Base-by-base conservation (phyloP, 805 yeast species). In the Nakazawaea holstii region DNA sequence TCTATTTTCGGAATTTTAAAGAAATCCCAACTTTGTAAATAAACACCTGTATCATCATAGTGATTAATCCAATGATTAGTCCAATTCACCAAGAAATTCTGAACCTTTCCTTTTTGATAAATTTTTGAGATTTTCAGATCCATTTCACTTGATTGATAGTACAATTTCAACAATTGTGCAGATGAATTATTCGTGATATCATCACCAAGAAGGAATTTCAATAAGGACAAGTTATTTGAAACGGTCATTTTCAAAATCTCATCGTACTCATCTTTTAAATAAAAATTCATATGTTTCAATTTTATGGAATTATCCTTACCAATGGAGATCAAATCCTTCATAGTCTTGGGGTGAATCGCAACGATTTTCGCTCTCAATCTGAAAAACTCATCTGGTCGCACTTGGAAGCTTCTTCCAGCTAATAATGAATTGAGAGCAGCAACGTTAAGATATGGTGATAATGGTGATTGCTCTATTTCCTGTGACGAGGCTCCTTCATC, bases 161-260 rank as follows among this genome's bases (percentile, higher is more conserved):
- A 38, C 6, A 47, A 11, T 20, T 39, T 33, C 20, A 48, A 9
- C 29, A 48, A 39, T 29, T 24, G 42, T 14, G 29, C 4, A 14
- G 15, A 17, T 7, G 50, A 48, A 24, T 48, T 48, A 17, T 39
- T 43, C 3, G 47, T n/a, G 4, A 6, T 11, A 17, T 48, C 46
- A 27, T 48, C 47, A 24, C 46, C 47, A 3, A 39, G 11, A n/a
- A 48, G 24, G 28, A 48, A 48, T 26, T 35, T 38, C 8, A 43
- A 35, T 11, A 48, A 43, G 8, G 35, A 36, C 6, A 42, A 33
- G 20, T 48, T 42, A 11, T 48, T 39, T 3, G 50, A 48, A 8
- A 48, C 28, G 11, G 37, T 32, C 14, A 43, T 28, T 28, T 43
- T 39, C 35, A 47, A 8, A n/a, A 13, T 9, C 5, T 32, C 13